Base-by-base conservation (phyloP, 495 filamentous ascomycete genomes). In the Trichoderma erinaceum region DNA sequence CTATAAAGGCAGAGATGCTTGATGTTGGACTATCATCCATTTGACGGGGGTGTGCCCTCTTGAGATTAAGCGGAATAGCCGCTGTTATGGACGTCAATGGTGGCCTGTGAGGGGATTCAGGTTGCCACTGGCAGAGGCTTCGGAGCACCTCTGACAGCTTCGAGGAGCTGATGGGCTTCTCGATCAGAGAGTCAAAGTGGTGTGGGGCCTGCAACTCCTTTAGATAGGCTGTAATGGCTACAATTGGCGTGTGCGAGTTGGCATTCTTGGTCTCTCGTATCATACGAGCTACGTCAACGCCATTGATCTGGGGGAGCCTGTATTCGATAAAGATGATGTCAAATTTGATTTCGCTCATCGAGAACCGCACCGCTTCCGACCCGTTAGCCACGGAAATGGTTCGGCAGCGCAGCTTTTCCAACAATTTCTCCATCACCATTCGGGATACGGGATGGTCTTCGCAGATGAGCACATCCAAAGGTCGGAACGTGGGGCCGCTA, bases 261-360 rank as follows among this genome's bases (percentile, higher is more conserved):
- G 90, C 85, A 76, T 97, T 97, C 77, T 94, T 92, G 6, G 92
- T 97, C 70, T 97, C 93, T 35, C 95, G 88, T 67, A 99, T 90
- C 95, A 99, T 98, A 29, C 95, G 89, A 35, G 95, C 93, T 65
- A 98, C 91, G 76, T 99, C 95, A 5, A 91, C 89, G 16, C 95
- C 95, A 73, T 93, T 97, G 66, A 97, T 90, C 70, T 94, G 91
- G 1, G 96, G 96, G 66, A 99, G 82, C 76, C 92, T 95, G 80
- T 89, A 97, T 76, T 99, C 95, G 75, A 96, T 97, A 82, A 99
- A 91, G 74, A 99, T 97, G 72, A 99, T 94, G 78, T 99, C 95
- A 87, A 98, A 88, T 73, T 88, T 87, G 76, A 99, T 92, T 75
- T 97, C 92, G 73, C 93, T 90, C 80, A 97, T 89, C 52, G 93